Evolutionary conservation across 805 yeast species (phyloP).

Genomic region (Saccharomyces kudriavzevii): DNA sequence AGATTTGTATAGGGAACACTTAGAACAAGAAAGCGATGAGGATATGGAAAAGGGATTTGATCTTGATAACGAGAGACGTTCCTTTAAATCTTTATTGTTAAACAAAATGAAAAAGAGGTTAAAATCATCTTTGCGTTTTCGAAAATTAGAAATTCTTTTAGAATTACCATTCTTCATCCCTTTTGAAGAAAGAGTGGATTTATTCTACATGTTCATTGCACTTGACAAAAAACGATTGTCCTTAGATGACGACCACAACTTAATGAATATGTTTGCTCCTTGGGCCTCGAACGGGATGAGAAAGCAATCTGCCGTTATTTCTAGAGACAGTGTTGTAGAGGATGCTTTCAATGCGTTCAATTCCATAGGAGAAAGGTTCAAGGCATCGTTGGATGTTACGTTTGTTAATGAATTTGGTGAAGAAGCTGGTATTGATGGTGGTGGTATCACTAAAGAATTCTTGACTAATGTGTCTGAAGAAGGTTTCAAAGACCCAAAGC

Average conservation of each 20-base stretch:
- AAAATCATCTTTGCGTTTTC: constrained; percentile 17
- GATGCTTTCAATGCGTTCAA: constrained; percentile 65
- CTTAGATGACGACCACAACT: constrained; percentile 16
- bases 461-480: constrained; percentile 63
- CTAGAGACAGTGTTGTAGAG: constrained; percentile 61
- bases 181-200: constrained; percentile 62
- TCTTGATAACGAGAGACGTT: constrained; percentile 7
- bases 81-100: constrained; percentile 9
- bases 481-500: constrained; percentile 42
- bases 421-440: constrained; percentile 95
- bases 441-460: constrained; percentile 90
- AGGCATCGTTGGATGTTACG: constrained; percentile 50
- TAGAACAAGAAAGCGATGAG: constrained; percentile 8
- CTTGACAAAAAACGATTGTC: constrained; percentile 38
- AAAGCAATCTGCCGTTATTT: constrained; percentile 42
- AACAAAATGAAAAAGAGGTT: constrained; percentile 17
- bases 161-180: constrained; percentile 74
- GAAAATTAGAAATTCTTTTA: constrained; percentile 44
- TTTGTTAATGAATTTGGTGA: constrained; percentile 67
- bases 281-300: constrained; percentile 11
- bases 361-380: constrained; percentile 47
- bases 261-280: constrained; percentile 10
- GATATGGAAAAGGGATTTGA: constrained; percentile 36
- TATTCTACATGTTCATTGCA: constrained; percentile 58
- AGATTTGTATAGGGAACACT: constrained; percentile 17